Percentiles rank a stretch among this genome's conserved stretches.
Conservation (phyloP, 257 asterid species). For the Ocimum tenuiflorum region DNA sequence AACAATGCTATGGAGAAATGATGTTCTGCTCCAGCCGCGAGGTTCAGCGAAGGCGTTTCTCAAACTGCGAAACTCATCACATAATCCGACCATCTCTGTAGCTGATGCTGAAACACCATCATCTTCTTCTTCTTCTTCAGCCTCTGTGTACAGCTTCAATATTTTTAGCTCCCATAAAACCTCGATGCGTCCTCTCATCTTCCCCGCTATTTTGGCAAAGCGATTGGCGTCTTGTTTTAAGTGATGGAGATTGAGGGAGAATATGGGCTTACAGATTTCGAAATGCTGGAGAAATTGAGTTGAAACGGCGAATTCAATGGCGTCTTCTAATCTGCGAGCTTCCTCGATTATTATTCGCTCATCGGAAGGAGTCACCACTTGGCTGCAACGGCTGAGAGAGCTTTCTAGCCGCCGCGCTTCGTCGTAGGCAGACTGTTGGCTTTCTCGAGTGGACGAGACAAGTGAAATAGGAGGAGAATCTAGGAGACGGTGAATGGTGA, state of each 20-base stretch:
- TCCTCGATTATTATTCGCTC: not conserved
- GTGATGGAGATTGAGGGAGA: not conserved
- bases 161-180: not conserved
- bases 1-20: too few relatives aligned
- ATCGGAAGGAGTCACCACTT: not conserved
- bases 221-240: not conserved
- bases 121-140: too few relatives aligned
- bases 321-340: not conserved
- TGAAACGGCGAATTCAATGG: not conserved
- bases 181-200: not conserved
- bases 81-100: not conserved
- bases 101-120: not conserved
- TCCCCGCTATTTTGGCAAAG: not conserved
- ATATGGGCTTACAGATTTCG: not conserved
- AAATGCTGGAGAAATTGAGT: not conserved
- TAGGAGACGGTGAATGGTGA: not conserved
- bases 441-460: not conserved
- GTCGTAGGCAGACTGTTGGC: not conserved
- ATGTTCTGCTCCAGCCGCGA: too few relatives aligned
- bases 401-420: not conserved
- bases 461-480: not conserved
- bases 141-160: not conserved
- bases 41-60: too few relatives aligned
- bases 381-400: not conserved
- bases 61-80: not conserved